Conservation (phyloP, 73 alveolate genomes). For the Symbiodinium natans region DNA sequence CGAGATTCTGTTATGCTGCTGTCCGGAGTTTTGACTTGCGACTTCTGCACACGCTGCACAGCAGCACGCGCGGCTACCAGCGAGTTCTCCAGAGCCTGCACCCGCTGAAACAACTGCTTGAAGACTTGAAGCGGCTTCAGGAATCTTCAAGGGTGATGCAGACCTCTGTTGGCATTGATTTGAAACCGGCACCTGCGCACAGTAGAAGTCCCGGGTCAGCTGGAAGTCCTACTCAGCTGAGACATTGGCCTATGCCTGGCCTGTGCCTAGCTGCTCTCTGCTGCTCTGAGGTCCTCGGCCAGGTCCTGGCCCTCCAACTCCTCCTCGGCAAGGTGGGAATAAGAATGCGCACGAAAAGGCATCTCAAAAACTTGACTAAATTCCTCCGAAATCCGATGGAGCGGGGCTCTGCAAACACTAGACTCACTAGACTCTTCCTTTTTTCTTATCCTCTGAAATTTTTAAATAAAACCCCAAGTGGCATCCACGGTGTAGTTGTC, state of each 20-base stretch:
- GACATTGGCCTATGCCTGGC: no score
- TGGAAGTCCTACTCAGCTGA: conserved; percentile 3
- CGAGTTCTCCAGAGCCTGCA: conserved; percentile 61
- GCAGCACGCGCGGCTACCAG: conserved; percentile 61
- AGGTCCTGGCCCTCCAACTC: conserved; percentile 57
- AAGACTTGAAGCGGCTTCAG: no score
- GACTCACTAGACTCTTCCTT: no score
- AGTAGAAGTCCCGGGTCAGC: conserved; percentile 79
- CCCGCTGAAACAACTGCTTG: neutral
- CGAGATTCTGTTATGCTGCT: neutral
- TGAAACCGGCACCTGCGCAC: conserved; percentile 7
- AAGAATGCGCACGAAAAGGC: no score
- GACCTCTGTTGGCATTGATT: neutral
- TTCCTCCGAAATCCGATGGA: no score
- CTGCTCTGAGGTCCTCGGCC: conserved; percentile 60
- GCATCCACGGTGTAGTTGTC: conserved; percentile 70
- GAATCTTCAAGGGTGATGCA: neutral
- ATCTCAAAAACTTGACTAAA: no score
- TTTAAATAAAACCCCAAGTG: no score
- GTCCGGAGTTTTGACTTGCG: no score
- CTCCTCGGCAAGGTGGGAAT: no score
- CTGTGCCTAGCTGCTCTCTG: no score
- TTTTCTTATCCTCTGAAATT: no score
- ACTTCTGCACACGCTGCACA: conserved; percentile 70
- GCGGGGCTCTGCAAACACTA: no score